phyloP scores from a whole-genome alignment of 2,329 filamentous ascomycete genomes.

The Penicillium concentricum region DNA sequence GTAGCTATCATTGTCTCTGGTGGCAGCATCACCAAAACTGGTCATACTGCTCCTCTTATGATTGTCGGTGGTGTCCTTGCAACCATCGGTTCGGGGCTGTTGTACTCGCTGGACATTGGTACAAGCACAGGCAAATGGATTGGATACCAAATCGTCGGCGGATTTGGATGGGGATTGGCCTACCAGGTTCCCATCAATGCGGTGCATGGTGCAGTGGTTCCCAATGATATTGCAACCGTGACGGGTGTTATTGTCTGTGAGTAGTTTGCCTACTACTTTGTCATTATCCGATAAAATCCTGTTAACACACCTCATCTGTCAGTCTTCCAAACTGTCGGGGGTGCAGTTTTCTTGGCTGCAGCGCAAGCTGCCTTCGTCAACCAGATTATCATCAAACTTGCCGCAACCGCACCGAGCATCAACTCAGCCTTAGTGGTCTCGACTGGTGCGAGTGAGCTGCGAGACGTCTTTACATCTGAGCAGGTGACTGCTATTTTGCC shows the following conservation, averaged over 20 bases:
- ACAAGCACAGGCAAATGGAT: conserved; percentile 35
- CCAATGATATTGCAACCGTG: neutral
- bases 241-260: neutral
- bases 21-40: conserved; percentile 24
- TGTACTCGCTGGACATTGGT: conserved; percentile 34
- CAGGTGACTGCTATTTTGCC: neutral
- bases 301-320: neutral
- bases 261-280: neutral
- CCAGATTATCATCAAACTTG: neutral
- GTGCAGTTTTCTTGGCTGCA: conserved; percentile 7
- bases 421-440: neutral
- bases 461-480: neutral
- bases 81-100: conserved; percentile 30
- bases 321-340: conserved; percentile 9
- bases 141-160: conserved; percentile 36
- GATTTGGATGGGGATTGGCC: conserved; percentile 30
- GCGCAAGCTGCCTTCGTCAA: conserved; percentile 11
- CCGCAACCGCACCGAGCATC: neutral
- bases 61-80: conserved; percentile 23
- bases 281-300: neutral
- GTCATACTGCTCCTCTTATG: conserved; percentile 28
- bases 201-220: conserved; percentile 12
- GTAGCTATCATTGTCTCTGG: conserved; percentile 26
- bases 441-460: neutral
- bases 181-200: conserved; percentile 25